Percentiles rank a stretch among this genome's conserved stretches.
phyloP scores from a whole-genome alignment of 768 basidiomycete species.

The Mycena indigotica region DNA sequence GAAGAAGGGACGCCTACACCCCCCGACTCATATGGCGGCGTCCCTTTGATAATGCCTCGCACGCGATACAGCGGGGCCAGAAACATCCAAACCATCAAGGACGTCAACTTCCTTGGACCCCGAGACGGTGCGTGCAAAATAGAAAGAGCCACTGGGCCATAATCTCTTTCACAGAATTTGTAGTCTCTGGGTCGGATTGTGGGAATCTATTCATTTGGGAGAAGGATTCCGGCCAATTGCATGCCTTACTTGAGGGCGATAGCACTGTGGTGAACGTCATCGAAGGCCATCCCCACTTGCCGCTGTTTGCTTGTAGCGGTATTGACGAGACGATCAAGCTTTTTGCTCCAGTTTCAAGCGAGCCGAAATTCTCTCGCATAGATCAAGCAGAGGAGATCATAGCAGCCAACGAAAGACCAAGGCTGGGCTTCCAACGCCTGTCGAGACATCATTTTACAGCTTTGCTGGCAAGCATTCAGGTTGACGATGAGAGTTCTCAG shows the following conservation, averaged over 20 bases:
- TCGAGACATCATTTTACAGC: neutral
- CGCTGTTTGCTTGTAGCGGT: constrained; percentile 83
- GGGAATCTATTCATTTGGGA: constrained; percentile 88
- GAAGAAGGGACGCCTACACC: constrained; percentile 24
- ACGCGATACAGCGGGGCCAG: constrained; percentile 56
- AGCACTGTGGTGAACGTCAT: constrained; percentile 81
- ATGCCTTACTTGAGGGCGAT: constrained; percentile 85
- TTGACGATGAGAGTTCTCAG: neutral
- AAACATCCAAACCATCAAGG: constrained; percentile 65
- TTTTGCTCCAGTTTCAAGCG: constrained; percentile 13
- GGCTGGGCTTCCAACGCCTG: neutral
- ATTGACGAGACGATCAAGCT: constrained; percentile 88
- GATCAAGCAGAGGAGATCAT: neutral
- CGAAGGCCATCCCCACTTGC: constrained; percentile 79
- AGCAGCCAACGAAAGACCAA: neutral
- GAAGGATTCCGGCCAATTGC: constrained; percentile 62
- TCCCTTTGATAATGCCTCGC: constrained; percentile 65
- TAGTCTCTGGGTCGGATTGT: constrained; percentile 85
- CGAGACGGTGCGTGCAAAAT: constrained; percentile 38
- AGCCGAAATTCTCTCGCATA: neutral
- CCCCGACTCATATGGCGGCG: constrained; percentile 30
- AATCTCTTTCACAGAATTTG: constrained; percentile 52
- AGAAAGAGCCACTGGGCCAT: neutral
- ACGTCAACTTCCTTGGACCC: constrained; percentile 86
- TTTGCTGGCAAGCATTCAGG: neutral